Evolutionary conservation across 2,329 filamentous ascomycete species (phyloP).

Genomic region (Penicillium hordei): DNA sequence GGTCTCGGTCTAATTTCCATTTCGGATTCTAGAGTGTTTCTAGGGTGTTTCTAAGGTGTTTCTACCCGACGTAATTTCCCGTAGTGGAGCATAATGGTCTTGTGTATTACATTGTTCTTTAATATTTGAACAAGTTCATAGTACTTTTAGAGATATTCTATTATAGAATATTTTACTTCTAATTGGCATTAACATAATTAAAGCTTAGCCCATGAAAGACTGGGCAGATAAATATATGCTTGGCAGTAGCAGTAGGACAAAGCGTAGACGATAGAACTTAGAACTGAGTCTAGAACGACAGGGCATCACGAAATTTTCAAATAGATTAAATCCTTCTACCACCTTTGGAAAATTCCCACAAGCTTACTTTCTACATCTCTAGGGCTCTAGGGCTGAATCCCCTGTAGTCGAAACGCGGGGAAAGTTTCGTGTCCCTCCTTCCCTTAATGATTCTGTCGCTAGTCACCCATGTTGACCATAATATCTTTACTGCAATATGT

Average conservation of each 20-base stretch:
- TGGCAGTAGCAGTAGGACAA: background rate
- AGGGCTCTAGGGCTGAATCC: no score
- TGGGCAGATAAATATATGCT: background rate
- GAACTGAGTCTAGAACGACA: background rate
- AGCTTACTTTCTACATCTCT: background rate
- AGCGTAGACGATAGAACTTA: background rate
- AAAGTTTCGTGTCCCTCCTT: background rate
- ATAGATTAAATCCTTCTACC: background rate
- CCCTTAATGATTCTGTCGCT: background rate
- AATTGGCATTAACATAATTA: background rate
- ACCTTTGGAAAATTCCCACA: background rate
- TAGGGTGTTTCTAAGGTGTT: no score
- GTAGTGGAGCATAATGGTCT: no score
- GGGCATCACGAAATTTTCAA: background rate
- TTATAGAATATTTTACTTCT: no score
- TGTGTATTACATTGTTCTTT: no score
- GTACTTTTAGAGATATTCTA: no score
- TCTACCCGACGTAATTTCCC: background rate
- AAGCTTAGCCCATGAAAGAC: background rate
- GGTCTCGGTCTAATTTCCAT: background rate
- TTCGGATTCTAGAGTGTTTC: background rate
- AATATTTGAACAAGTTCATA: no score
- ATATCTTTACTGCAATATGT: slow-evolving; percentile 6
- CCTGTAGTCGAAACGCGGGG: background rate
- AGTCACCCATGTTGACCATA: background rate